Percentiles rank a stretch among this genome's conserved stretches.
phyloP scores from a whole-genome alignment of 805 yeast species.

The Huiozyma sinensis region DNA sequence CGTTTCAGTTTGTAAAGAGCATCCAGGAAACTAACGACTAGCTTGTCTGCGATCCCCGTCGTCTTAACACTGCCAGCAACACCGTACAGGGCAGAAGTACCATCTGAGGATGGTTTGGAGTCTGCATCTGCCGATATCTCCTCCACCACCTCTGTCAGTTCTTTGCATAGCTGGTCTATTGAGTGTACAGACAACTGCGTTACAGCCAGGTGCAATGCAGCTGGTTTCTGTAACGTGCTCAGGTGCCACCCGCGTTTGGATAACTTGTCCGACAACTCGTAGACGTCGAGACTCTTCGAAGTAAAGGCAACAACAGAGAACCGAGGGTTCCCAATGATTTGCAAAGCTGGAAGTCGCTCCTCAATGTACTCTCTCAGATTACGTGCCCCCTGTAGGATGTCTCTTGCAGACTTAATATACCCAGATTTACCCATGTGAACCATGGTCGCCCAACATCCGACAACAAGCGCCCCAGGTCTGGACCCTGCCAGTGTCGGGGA shows the following conservation, averaged over 20 bases:
- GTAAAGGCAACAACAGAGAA: slow-evolving; percentile 76
- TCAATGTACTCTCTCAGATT: slow-evolving; percentile 39
- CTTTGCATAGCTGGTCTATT: slow-evolving; percentile 47
- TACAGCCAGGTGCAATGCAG: slow-evolving; percentile 85
- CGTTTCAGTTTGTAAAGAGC: slow-evolving; percentile 51
- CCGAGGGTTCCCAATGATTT: slow-evolving; percentile 76
- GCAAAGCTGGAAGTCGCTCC: slow-evolving; percentile 43
- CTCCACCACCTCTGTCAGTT: slow-evolving; percentile 36
- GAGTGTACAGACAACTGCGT: slow-evolving; percentile 59
- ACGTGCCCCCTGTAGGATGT: slow-evolving; percentile 58
- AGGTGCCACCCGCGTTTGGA: slow-evolving; percentile 67
- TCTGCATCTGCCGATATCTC: slow-evolving; percentile 30
- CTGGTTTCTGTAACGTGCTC: slow-evolving; percentile 75
- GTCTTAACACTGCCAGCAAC: slow-evolving; percentile 88
- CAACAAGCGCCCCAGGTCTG: slow-evolving; percentile 93
- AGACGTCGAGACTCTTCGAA: slow-evolving; percentile 52
- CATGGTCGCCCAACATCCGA: slow-evolving; percentile 97
- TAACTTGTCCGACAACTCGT: slow-evolving; percentile 66
- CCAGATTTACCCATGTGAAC: slow-evolving; percentile 77
- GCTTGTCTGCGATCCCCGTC: slow-evolving; percentile 67
- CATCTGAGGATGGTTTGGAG: slow-evolving; percentile 32
- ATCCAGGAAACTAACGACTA: slow-evolving; percentile 76
- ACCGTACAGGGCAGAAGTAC: slow-evolving; percentile 87
- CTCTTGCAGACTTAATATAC: slow-evolving; percentile 52
- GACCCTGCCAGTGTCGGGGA: slow-evolving; percentile 96